Percentiles rank a stretch among this genome's conserved stretches.
phyloP scores from a whole-genome alignment of 306 rosid genomes.

The Begonia loranthoides region DNA sequence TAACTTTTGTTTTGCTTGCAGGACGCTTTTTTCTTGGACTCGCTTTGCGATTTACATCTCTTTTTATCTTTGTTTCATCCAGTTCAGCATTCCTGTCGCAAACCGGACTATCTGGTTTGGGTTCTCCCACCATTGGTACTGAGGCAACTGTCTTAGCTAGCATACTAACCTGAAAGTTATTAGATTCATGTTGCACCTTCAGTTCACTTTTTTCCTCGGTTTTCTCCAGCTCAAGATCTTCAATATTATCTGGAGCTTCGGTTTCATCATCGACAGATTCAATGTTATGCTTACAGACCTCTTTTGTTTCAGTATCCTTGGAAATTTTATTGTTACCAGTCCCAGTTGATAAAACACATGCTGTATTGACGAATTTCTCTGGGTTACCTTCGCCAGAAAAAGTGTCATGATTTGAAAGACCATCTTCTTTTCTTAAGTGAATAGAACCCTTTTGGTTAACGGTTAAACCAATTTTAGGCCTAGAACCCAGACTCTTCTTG shows the following conservation, averaged over 20 bases:
- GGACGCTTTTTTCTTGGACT: constrained; percentile 20
- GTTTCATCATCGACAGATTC: constrained; percentile 59
- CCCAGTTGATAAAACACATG: constrained; percentile 17
- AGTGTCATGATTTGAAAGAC: constrained; percentile 13
- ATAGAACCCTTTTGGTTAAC: constrained; percentile 28
- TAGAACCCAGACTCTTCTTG: constrained; percentile 53
- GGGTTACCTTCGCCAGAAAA: constrained; percentile 10
- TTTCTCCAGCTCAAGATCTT: constrained; percentile 27
- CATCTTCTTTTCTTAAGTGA: constrained; percentile 20
- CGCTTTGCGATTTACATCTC: constrained; percentile 19
- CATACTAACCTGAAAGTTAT: constrained; percentile 6
- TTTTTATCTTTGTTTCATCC: constrained; percentile 23
- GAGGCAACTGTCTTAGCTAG: constrained; percentile 24
- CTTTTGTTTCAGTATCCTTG: constrained; percentile 12
- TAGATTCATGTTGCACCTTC: constrained; percentile 13
- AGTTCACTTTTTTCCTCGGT: constrained; percentile 16
- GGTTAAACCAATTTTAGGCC: constrained; percentile 28
- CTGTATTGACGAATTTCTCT: constrained; percentile 15
- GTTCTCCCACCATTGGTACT: constrained; percentile 15
- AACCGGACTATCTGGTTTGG: constrained; percentile 13
- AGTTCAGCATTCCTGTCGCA: constrained; percentile 8
- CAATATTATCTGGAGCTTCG: constrained; percentile 46
- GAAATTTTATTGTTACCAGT: constrained; percentile 15
- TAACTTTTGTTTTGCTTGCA: constrained; percentile 24
- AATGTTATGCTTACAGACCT: constrained; percentile 12